Base-by-base conservation (phyloP, 2,329 filamentous ascomycete genomes). In the Colletotrichum liriopes region DNA sequence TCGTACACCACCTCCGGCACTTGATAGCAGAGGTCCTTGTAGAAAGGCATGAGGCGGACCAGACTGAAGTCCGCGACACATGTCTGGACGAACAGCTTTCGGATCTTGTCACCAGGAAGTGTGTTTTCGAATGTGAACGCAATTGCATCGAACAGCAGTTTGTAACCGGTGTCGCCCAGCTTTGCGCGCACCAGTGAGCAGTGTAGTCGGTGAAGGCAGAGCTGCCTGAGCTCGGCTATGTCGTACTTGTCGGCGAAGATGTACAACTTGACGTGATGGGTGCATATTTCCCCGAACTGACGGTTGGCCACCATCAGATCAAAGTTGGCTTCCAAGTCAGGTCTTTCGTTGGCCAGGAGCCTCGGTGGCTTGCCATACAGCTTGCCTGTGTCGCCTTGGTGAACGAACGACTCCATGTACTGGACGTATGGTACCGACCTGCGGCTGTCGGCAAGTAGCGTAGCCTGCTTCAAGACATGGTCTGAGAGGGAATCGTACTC, bases 211-310 rank as follows among this genome's bases (percentile, higher is more conserved):
- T 61, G 23, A 0, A 71, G 47, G 32, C 55, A 43, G 0, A 67
- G 39, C 23, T 62, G 29, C 8, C 41, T 41, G 16, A 71, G 63
- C 9, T 56, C 20, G 1, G 39, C 5, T 23, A 62, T 23, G 14
- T 67, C 63, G 39, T 43, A 67, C 12, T n/a, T 37, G 7, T 71
- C 67, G 6, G 63, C 63, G 16, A 71, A 67, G 4, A 43, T n/a
- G 49, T 67, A 71, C 2, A 62, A 7, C 18, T 51, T 60, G 7
- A 71, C n/a, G 12, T 67, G 67, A 2, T 71, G 67, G 8, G 11
- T 9, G 55, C 39, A 49, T 0, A 49, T 16, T 2, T 55, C 20
- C 12, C 23, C 39, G 8, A 61, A 62, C 5, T 45, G 35, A 0
- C 29, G 47, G 9, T 60, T 54, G 16, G n/a, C 52, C 7, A 39